phyloP scores from a whole-genome alignment of 2,329 filamentous ascomycete species.

The Coniochaeta pulveracea region DNA sequence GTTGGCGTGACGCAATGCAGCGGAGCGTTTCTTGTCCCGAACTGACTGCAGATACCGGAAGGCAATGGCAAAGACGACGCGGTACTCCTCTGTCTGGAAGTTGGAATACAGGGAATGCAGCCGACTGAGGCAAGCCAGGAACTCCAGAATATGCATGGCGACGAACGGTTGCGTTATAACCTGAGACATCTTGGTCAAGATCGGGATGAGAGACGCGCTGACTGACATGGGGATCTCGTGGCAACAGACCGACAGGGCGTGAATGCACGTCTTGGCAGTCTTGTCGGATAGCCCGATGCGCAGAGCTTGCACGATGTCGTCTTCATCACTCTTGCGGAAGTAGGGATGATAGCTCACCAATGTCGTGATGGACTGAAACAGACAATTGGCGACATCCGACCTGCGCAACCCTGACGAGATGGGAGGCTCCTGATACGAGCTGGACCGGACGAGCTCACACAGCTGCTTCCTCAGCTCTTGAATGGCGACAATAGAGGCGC shows the following conservation, averaged over 20 bases:
- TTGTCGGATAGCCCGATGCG: slow-evolving; percentile 78
- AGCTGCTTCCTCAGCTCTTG: slow-evolving; percentile 63
- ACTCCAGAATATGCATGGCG: slow-evolving; percentile 90
- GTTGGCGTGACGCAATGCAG: slow-evolving; percentile 28
- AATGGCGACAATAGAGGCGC: slow-evolving; percentile 57
- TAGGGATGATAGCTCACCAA: slow-evolving; percentile 82
- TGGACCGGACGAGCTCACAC: slow-evolving; percentile 72
- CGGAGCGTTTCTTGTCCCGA: slow-evolving; percentile 48
- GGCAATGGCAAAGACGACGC: slow-evolving; percentile 89
- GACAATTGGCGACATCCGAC: slow-evolving; percentile 77
- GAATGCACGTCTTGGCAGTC: slow-evolving; percentile 86
- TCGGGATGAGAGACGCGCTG: slow-evolving; percentile 72
- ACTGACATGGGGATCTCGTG: slow-evolving; percentile 85
- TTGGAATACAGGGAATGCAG: slow-evolving; percentile 78
- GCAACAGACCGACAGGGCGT: slow-evolving; percentile 88
- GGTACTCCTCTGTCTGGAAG: slow-evolving; percentile 83
- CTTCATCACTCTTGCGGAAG: slow-evolving; percentile 75
- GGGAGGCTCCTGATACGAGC: slow-evolving; percentile 73
- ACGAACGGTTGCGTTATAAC: slow-evolving; percentile 91
- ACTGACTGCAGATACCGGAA: slow-evolving; percentile 89
- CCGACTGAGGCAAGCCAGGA: slow-evolving; percentile 79
- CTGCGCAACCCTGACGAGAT: slow-evolving; percentile 68
- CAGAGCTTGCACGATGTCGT: slow-evolving; percentile 81
- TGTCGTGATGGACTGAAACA: slow-evolving; percentile 79
- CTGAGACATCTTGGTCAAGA: slow-evolving; percentile 87